These are phyloP conservation scores for Ogataea naganishii DNA, from an alignment of 805 yeast species.

Conservation along the genomic window DNA sequence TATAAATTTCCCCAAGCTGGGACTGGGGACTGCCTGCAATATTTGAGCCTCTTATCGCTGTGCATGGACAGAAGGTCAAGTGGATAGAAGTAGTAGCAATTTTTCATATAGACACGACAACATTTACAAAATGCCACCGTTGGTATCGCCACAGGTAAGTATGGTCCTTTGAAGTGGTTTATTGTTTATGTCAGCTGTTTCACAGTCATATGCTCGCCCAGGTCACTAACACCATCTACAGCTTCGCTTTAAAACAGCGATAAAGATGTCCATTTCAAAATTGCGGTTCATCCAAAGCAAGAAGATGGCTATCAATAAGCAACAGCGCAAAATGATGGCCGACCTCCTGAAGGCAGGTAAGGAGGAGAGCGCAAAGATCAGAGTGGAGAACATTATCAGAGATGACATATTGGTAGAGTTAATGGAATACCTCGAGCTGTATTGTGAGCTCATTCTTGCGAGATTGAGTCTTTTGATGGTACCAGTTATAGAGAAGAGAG, in stretches of 20 bases:
- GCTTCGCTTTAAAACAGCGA: conserved; percentile 24
- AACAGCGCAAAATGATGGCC: conserved; percentile 62
- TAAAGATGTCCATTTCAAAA: conserved; percentile 66
- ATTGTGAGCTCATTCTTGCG: conserved; percentile 74
- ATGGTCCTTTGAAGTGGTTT: not conserved
- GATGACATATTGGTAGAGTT: conserved; percentile 77
- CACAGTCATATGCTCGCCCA: not conserved
- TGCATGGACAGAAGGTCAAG: too few species aligned
- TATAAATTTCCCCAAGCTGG: too few species aligned
- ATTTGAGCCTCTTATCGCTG: too few species aligned
- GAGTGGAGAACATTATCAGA: conserved; percentile 77
- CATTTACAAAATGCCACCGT: conserved; percentile 15
- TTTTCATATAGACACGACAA: too few species aligned
- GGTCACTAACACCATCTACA: not conserved
- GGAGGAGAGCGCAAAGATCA: conserved; percentile 72
- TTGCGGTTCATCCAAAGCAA: conserved; percentile 66
- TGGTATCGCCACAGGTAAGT: conserved; percentile 20
- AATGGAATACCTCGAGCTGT: conserved; percentile 69
- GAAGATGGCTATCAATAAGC: conserved; percentile 67
- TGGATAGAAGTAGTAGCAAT: too few species aligned
- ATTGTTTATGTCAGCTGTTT: not conserved
- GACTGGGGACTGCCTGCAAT: too few species aligned
- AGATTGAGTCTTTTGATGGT: conserved; percentile 51
- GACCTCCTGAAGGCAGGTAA: conserved; percentile 62
- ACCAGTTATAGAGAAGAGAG: conserved; percentile 14